phyloP scores from a whole-genome alignment of 2,329 filamentous ascomycete species.

The Paramyrothecium sp. region DNA sequence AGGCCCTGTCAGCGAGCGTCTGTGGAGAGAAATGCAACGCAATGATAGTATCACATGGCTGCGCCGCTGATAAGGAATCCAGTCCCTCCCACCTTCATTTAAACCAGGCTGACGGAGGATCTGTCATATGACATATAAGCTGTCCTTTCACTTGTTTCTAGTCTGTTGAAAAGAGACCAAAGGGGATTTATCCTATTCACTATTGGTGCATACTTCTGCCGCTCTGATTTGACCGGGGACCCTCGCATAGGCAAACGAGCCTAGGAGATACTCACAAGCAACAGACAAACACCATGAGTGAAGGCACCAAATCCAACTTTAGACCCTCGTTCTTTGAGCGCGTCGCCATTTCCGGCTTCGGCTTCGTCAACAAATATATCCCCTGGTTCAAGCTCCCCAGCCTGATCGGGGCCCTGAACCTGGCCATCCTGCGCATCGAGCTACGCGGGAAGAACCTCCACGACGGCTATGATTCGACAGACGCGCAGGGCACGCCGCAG shows the following conservation, averaged over 20 bases:
- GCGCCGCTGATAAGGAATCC: too few species aligned
- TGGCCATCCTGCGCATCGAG: conserved; percentile 37
- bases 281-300: neutral
- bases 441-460: conserved; percentile 41
- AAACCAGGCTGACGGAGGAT: too few species aligned
- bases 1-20: neutral
- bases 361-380: conserved; percentile 33
- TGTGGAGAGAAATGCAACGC: neutral
- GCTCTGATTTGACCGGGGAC: neutral
- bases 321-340: conserved; percentile 23
- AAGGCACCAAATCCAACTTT: conserved; percentile 13
- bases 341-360: conserved; percentile 29
- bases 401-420: conserved; percentile 37
- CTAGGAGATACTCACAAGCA: too few species aligned
- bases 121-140: too few species aligned
- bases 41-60: too few species aligned
- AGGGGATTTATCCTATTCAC: too few species aligned
- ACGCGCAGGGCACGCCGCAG: conserved; percentile 29
- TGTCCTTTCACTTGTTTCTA: too few species aligned
- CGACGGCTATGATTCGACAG: conserved; percentile 33
- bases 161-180: too few species aligned
- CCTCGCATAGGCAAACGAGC: too few species aligned
- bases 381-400: conserved; percentile 41
- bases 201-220: too few species aligned
- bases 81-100: too few species aligned